Base-by-base conservation (phyloP, 1,284 basidiomycete genomes). In the Austroboletus novae-zelandiae region DNA sequence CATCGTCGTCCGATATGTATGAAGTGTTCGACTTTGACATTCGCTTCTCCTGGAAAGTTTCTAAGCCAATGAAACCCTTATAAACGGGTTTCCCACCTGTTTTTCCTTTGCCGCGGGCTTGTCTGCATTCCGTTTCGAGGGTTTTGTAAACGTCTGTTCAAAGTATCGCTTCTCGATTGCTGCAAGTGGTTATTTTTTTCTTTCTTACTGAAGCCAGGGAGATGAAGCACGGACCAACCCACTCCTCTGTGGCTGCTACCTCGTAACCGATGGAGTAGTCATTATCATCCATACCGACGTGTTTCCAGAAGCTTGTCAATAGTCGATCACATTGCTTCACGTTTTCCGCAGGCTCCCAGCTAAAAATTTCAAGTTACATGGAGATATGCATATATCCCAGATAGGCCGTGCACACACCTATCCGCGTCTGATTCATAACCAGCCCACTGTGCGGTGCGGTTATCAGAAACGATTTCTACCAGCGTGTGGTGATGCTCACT, bases 321-420 rank as follows among this genome's bases (percentile, higher is more conserved):
- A 88, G 71, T 20, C 79, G 73, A 5, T 74, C 62, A 57, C 85
- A 87, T 15, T 72, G 69, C 40, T 63, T 57, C 5, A 86, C 71
- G 57, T 87, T 84, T 14, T 65, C 66, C 45, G 73, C 64, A 7
- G 85, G 86, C 50, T 87, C 86, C 85, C 85, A 87, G 53, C 85
- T 88, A 51, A 30, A 46, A 42, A 30, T 27, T 18, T 31, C n/a
- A 25, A 56, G 39, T 31, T 18, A 23, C 40, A 45, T 32, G 13
- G 25, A 46, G 23, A 7, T 15, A 8, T 10, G 35, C n/a, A 37
- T 10, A 27, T 6, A 27, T 17, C 5, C 17, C 14, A 8, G 3
- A 9, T 36, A 17, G 13, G 35, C 14, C 10, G 15, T 15, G 18
- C 11, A n/a, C 59, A 7, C 52, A 78, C 80, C 71, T 82, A 51